Evolutionary conservation across 2,329 filamentous ascomycete genomes (phyloP).

Genomic region (Chaetomium strumarium): DNA sequence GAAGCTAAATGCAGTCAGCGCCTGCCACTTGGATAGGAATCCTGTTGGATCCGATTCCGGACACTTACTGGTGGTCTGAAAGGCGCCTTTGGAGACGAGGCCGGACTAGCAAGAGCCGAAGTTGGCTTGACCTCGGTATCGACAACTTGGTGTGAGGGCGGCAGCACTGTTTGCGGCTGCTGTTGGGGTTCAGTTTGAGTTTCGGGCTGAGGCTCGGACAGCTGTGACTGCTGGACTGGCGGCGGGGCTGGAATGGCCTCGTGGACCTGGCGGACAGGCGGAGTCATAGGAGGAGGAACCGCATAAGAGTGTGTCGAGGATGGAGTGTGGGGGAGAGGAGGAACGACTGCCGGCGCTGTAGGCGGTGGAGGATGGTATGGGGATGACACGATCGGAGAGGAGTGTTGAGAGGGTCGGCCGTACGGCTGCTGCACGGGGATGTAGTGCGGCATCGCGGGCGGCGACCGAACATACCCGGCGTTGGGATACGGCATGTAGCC

Average conservation of each 20-base stretch:
- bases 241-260: conserved; percentile 6
- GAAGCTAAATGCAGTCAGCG: conserved; percentile 41
- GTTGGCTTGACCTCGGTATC: conserved; percentile 10
- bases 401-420: conserved; percentile 39
- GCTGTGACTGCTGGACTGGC: conserved; percentile 1
- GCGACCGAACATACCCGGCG: conserved; percentile 40
- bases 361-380: conserved; percentile 50
- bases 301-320: conserved; percentile 44
- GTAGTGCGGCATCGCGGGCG: conserved; percentile 50
- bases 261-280: conserved; percentile 40
- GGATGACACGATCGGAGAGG: conserved; percentile 42
- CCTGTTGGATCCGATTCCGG: not conserved
- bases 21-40: not conserved
- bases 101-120: not conserved
- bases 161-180: not conserved
- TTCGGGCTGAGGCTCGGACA: conserved; percentile 3
- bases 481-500: conserved; percentile 44
- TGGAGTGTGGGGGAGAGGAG: conserved; percentile 44
- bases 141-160: conserved; percentile 9
- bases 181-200: conserved; percentile 3
- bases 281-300: conserved; percentile 39
- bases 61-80: conserved; percentile 49
- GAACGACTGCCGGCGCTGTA: conserved; percentile 37
- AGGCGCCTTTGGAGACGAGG: conserved; percentile 21
- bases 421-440: conserved; percentile 47